Conservation (phyloP, 345 rosid genomes). For the Ricinus communis region DNA sequence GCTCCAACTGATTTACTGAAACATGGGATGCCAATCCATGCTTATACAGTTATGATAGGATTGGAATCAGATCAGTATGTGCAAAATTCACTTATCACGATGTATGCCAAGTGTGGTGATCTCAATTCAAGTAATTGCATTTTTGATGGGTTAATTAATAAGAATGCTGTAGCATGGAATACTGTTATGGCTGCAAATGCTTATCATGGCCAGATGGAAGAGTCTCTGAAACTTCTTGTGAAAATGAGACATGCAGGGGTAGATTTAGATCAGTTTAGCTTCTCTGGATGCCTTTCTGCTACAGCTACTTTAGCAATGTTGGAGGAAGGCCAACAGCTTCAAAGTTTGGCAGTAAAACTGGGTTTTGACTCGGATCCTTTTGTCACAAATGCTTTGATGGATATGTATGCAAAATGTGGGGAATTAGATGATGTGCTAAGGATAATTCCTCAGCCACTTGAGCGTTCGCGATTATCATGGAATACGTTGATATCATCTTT, state of each 20-base stretch:
- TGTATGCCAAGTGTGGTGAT: conserved; percentile 86
- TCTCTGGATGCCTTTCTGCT: conserved; percentile 76
- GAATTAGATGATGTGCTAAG: conserved; percentile 56
- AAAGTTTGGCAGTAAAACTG: conserved; percentile 58
- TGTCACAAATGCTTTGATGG: conserved; percentile 67
- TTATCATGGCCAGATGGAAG: conserved; percentile 60
- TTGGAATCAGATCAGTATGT: conserved; percentile 55
- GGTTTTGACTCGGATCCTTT: conserved; percentile 59
- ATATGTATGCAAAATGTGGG: conserved; percentile 92
- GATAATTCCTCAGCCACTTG: conserved; percentile 47
- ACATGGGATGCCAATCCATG: conserved; percentile 64
- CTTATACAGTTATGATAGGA: conserved; percentile 51
- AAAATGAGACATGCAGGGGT: conserved; percentile 53
- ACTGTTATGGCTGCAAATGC: conserved; percentile 73
- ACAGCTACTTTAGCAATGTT: conserved; percentile 69
- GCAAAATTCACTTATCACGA: conserved; percentile 69
- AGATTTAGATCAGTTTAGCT: conserved; percentile 68
- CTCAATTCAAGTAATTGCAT: conserved; percentile 50
- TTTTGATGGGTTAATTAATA: conserved; percentile 43
- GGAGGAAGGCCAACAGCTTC: conserved; percentile 90
- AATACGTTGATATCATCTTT: conserved; percentile 77
- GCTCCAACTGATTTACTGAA: conserved; percentile 44
- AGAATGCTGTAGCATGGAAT: conserved; percentile 70
- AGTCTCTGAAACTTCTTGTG: conserved; percentile 59
- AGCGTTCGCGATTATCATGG: conserved; percentile 66